Evolutionary conservation across 2,329 filamentous ascomycete species (phyloP), one percentile per base, ranked within the genome.

Genomic region (Colletotrichum australisinense): DNA sequence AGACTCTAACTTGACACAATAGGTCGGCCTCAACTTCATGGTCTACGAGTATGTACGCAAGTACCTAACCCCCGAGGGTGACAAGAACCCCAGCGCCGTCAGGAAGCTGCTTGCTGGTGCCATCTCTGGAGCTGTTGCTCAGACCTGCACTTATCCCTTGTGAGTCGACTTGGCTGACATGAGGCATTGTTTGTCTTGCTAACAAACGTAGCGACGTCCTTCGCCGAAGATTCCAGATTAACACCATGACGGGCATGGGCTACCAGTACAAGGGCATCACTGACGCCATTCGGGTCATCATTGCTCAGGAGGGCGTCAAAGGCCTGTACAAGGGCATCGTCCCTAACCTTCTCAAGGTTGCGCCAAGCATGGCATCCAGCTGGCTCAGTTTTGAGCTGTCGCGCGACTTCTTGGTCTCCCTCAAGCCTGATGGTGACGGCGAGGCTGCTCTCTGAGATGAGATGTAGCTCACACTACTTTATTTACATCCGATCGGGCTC

Each of bases 131-230:
- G 97, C 95, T 32, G 94, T 99, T 65, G 97, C 97, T 55, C 97
- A 99, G 83, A 98, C 96, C 2, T 98, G 94, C 88, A 99, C 97
- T 80, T 99, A 99, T 84, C 97, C 97, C 74, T 98, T 99, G 94
- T 97, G 84, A 89, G 94, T 86, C 53, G 9, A 35, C n/a, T 7
- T 2, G 1, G 58, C 11, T n/a, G 12, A n/a, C 19, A n/a, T 8
- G 38, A 64, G 77, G 12, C 14, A 12, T 30, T 14, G 14, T 77
- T 72, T 2, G 53, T 11, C 35, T 67, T 75, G 78, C 80, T 81
- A 73, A 80, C 35, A 64, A 11, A 22, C 60, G 14, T 9, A 97
- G 94, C 81, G 95, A 98, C 81, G 96, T 99, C 2, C 88, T 99
- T 67, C 94, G 97, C 38, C 92, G 97, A 73, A 91, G 97, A 63